Evolutionary conservation across 106 monocot genomes (phyloP), one percentile per base, ranked within the genome.

Genomic region (Posidonia australis): DNA sequence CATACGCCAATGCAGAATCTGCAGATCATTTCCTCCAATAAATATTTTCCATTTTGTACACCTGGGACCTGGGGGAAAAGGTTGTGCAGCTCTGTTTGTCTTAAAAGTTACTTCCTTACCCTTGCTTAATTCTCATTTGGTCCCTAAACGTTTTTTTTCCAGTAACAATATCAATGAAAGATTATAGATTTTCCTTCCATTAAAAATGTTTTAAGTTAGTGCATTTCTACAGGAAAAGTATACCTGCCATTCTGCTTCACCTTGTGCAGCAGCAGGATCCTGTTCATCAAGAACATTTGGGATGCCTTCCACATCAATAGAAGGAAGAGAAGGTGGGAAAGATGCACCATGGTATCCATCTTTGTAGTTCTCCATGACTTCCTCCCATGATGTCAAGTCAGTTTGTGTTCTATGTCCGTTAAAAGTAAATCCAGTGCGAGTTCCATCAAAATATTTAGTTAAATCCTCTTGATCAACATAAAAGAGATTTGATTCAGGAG

Each of bases 311-410:
- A 49, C 17, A 32, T 5, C 57, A 65, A 66, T 48, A 21, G 46
- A 49, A 28, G 67, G 60, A 51, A 56, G 44, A 54, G 77, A 14
- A 61, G 78, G 19, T 59, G 80, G 68, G 48, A 81, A 69, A 63
- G 55, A 29, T 70, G 72, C 51, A 32, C 47, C 58, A 16, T 75
- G 79, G 57, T 74, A 74, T 44, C 60, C 79, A 16, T 49, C 42
- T 48, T 54, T 66, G 57, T 45, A 76, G 58, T 71, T 46, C 55
- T 78, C 71, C 10, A 83, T 67, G 31, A 80, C 78, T 19, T 75
- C 76, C 26, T 79, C 73, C 86, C 81, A 86, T 29, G 79, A 61
- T 54, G 78, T 26, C 62, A 74, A 46, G 48, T 84, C 80, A 69
- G 76, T 57, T 44, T 71, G 67, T 52, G 77, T 54, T 71, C 45